A percentile compares a stretch with the other conserved stretches of the same genome.
Conservation (phyloP, 1,284 basidiomycete species). For the Apiotrichum sp. region DNA sequence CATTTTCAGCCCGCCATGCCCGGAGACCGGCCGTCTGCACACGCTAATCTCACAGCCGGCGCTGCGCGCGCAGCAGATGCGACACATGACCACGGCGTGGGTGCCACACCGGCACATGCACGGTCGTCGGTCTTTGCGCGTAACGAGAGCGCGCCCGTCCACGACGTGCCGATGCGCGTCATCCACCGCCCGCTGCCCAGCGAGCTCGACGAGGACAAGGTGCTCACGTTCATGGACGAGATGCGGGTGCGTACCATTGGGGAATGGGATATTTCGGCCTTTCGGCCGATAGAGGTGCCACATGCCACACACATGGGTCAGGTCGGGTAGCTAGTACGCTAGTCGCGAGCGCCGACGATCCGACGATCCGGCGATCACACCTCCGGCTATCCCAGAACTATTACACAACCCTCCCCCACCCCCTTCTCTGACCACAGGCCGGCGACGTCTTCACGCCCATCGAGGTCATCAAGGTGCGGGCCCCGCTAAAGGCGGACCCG, state of each 20-base stretch:
- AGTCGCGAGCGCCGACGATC: too few species aligned
- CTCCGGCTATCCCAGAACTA: too few species aligned
- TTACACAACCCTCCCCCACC: background rate
- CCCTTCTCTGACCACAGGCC: constrained; percentile 18
- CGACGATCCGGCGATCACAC: too few species aligned
- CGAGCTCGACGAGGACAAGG: constrained; percentile 45
- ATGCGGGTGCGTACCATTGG: constrained; percentile 45
- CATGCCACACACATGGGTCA: background rate
- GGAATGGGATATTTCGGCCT: too few species aligned
- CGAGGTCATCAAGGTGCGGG: constrained; percentile 44
- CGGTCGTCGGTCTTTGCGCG: constrained; percentile 32
- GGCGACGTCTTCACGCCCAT: constrained; percentile 48
- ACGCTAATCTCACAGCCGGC: too few species aligned
- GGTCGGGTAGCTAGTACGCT: too few species aligned
- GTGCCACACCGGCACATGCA: constrained; percentile 3
- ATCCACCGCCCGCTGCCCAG: constrained; percentile 46
- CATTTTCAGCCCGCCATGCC: too few species aligned
- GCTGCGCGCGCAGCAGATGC: too few species aligned
- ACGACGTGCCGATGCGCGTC: constrained; percentile 45
- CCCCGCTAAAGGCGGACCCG: constrained; percentile 32
- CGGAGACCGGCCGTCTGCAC: too few species aligned
- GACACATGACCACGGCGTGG: too few species aligned
- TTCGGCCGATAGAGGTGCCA: background rate
- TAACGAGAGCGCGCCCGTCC: constrained; percentile 25
- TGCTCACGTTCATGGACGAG: constrained; percentile 46